phyloP scores from a whole-genome alignment of 257 asterid genomes.

The Capsicum rhomboideum region DNA sequence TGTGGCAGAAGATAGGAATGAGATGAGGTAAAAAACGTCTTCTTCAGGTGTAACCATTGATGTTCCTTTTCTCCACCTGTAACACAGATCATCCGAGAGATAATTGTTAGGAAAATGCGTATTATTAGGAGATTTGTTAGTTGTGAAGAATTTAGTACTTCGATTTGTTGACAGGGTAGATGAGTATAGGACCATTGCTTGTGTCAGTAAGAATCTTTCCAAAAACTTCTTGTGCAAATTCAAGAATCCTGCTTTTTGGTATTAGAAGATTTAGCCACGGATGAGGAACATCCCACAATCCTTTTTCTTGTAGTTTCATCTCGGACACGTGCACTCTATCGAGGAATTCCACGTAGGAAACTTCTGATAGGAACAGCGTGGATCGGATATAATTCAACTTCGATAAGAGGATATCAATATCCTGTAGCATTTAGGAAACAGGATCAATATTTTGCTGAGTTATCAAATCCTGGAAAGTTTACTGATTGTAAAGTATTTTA shows the following conservation, averaged over 20 bases:
- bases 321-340: conserved; percentile 75
- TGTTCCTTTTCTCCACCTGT: conserved; percentile 73
- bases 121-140: neutral
- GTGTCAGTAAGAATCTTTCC: conserved; percentile 61
- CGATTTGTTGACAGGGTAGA: conserved; percentile 79
- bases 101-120: neutral
- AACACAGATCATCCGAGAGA: neutral
- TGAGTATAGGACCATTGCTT: conserved; percentile 76
- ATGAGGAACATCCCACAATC: conserved; percentile 88
- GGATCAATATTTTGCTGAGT: neutral
- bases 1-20: conserved; percentile 60
- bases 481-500: neutral
- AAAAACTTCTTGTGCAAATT: conserved; percentile 53
- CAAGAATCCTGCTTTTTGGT: conserved; percentile 60
- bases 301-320: conserved; percentile 46
- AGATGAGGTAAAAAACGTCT: conserved; percentile 65
- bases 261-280: conserved; percentile 86
- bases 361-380: conserved; percentile 60
- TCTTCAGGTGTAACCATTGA: conserved; percentile 71
- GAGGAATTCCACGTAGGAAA: conserved; percentile 57
- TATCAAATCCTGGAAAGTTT: neutral
- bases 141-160: conserved; percentile 32
- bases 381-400: conserved; percentile 47
- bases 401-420: conserved; percentile 38
- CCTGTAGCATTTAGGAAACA: conserved; percentile 33